Evolutionary conservation across 805 yeast genomes (phyloP).

Genomic region (Sugiyamaella smithiae): DNA sequence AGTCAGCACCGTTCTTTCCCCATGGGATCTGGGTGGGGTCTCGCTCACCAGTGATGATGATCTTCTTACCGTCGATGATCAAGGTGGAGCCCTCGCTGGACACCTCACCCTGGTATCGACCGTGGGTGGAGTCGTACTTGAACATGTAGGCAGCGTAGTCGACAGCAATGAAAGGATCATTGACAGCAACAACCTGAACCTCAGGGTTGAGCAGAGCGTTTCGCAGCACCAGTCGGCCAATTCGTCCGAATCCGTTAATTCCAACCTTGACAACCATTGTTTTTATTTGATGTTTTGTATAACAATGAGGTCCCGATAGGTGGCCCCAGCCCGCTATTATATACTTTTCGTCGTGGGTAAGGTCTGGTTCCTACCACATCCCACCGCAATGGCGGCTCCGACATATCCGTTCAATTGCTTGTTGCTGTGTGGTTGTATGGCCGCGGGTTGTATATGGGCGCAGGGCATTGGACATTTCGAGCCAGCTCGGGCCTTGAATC

Average conservation of each 20-base stretch:
- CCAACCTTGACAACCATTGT: slow-evolving; percentile 54
- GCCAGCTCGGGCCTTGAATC: no score
- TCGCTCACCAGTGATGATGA: slow-evolving; percentile 71
- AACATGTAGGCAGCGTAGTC: slow-evolving; percentile 94
- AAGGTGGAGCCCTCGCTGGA: slow-evolving; percentile 49
- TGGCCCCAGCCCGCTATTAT: slow-evolving; percentile 2
- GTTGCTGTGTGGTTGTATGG: no score
- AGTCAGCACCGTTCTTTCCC: slow-evolving; percentile 79
- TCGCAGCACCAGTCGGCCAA: slow-evolving; percentile 85
- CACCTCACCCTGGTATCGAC: slow-evolving; percentile 76
- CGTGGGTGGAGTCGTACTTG: slow-evolving; percentile 94
- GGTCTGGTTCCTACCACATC: no score
- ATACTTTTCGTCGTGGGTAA: neutral
- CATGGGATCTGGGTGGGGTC: slow-evolving; percentile 88
- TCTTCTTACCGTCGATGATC: slow-evolving; percentile 65
- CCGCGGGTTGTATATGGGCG: no score
- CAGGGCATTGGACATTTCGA: no score
- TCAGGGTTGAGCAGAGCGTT: slow-evolving; percentile 71
- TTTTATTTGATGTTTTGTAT: no score
- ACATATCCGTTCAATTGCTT: no score
- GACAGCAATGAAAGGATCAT: slow-evolving; percentile 86
- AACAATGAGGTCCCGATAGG: no score
- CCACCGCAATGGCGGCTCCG: no score
- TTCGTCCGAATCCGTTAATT: slow-evolving; percentile 94
- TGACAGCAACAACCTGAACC: slow-evolving; percentile 81